Percentiles rank a stretch among this genome's conserved stretches.
Evolutionary conservation across 257 asterid genomes (phyloP).

Genomic region (Anisodus tanguticus): DNA sequence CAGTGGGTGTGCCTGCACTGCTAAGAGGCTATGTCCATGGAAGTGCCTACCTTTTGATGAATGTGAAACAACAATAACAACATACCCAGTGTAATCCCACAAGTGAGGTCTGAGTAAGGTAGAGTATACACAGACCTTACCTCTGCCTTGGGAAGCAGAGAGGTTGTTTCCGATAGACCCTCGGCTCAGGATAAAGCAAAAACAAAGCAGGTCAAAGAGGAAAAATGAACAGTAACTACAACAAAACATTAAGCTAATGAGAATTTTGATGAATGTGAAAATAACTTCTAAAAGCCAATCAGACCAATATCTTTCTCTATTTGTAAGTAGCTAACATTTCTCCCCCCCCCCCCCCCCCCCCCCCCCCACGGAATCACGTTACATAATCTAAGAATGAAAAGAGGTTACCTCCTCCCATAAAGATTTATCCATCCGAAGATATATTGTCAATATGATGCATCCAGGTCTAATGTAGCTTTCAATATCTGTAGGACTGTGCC

Average conservation of each 20-base stretch:
- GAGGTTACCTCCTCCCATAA: conserved; percentile 77
- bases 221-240: too few species aligned
- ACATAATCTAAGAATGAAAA: conserved; percentile 24
- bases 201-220: too few species aligned
- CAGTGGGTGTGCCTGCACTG: not conserved
- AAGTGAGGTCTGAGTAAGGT: too few species aligned
- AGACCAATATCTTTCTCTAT: not conserved
- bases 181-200: too few species aligned
- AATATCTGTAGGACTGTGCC: conserved; percentile 86
- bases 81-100: too few species aligned
- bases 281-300: not conserved
- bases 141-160: too few species aligned
- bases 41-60: not conserved
- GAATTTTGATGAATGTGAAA: not conserved
- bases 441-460: conserved; percentile 79
- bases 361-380: not conserved
- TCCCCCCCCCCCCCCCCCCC: too few species aligned
- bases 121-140: too few species aligned
- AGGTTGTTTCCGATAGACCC: too few species aligned
- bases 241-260: too few species aligned
- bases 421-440: conserved; percentile 73
- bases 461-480: conserved; percentile 98
- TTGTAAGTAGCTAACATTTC: not conserved
- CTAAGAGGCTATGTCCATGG: not conserved
- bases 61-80: not conserved